phyloP scores from a whole-genome alignment of 169 alveolate genomes.

The Fabrea salina region DNA sequence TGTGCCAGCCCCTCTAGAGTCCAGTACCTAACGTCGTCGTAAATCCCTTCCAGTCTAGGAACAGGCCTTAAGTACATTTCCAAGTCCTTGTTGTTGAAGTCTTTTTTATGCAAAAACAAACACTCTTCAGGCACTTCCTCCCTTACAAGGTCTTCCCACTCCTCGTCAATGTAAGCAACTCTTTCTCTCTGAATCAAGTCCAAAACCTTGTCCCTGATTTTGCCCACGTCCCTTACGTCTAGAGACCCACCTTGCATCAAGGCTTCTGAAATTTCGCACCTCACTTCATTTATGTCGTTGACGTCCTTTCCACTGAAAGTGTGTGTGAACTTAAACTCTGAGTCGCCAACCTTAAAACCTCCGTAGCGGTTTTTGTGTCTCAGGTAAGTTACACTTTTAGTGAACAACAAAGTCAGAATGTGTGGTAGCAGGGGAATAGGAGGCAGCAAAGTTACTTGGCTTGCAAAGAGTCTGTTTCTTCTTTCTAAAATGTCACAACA shows the following conservation, averaged over 20 bases:
- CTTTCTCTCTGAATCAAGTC: neutral
- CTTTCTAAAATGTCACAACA: neutral
- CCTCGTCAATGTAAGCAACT: neutral
- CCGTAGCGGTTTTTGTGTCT: neutral
- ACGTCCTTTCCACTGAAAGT: slow-evolving; percentile 19
- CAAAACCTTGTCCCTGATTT: neutral
- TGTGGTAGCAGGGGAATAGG: slow-evolving; percentile 2
- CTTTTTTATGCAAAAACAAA: neutral
- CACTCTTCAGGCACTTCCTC: neutral
- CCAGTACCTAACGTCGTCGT: slow-evolving; percentile 7
- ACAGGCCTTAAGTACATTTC: neutral
- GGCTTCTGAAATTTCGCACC: slow-evolving; percentile 30
- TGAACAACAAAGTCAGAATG: neutral
- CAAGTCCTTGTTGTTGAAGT: no score
- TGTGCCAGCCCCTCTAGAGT: neutral
- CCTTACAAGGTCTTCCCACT: neutral
- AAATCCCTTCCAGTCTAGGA: neutral
- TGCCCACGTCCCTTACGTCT: neutral
- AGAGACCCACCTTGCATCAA: neutral
- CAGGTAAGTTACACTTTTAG: neutral
- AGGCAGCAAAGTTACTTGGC: neutral
- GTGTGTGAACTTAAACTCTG: neutral
- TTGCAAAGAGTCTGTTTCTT: neutral
- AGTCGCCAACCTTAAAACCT: neutral
- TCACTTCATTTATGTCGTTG: slow-evolving; percentile 21